Evolutionary conservation across 2,329 filamentous ascomycete species (phyloP).

Genomic region (Colletotrichum orchidophilum): DNA sequence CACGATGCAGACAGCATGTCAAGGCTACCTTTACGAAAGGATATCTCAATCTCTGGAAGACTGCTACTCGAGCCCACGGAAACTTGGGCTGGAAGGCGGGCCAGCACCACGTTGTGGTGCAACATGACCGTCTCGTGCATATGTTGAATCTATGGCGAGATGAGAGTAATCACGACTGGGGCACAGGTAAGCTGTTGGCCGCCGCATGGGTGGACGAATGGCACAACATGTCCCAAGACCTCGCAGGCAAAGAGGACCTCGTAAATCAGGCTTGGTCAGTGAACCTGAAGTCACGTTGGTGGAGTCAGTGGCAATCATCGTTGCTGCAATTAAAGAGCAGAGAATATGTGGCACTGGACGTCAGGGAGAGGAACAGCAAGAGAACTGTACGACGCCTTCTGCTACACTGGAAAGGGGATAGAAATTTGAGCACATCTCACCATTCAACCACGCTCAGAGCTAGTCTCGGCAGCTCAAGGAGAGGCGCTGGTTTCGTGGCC

Average conservation of each 20-base stretch:
- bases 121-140: neutral
- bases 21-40: constrained; percentile 24
- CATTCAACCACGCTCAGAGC: constrained; percentile 1
- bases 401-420: constrained; percentile 24
- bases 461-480: constrained; percentile 14
- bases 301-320: constrained; percentile 33
- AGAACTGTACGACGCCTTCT: constrained; percentile 26
- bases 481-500: neutral
- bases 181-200: constrained; percentile 15
- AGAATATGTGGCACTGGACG: constrained; percentile 31
- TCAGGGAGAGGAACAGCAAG: constrained; percentile 30
- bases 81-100: constrained; percentile 17
- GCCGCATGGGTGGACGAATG: constrained; percentile 33
- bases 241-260: neutral
- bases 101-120: neutral
- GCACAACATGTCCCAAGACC: constrained; percentile 18
- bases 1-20: constrained; percentile 26
- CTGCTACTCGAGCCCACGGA: neutral
- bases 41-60: constrained; percentile 28
- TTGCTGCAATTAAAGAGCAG: constrained; percentile 33
- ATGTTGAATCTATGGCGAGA: constrained; percentile 22
- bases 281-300: constrained; percentile 24
- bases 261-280: constrained; percentile 10
- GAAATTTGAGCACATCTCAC: neutral
- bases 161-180: constrained; percentile 6